phyloP scores from a whole-genome alignment of 139 green algal genomes.

The Asterochloris sp. region DNA sequence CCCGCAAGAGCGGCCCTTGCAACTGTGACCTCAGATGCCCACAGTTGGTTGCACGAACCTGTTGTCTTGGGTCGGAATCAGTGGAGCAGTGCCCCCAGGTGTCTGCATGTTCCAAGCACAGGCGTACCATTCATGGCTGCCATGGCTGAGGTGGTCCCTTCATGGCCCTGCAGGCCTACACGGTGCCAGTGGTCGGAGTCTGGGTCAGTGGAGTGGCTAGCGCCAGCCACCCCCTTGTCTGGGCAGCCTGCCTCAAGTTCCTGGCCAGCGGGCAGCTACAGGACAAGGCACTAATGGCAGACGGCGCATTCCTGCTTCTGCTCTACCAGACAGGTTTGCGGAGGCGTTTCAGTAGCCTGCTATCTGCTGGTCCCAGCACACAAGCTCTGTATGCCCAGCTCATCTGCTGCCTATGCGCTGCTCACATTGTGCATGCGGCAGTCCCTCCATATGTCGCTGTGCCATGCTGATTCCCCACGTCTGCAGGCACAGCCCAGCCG shows the following conservation, averaged over 20 bases:
- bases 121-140: not conserved
- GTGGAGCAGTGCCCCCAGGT: not conserved
- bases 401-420: too few species aligned
- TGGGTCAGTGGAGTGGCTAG: slow-evolving; percentile 22
- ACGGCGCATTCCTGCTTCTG: slow-evolving; percentile 25
- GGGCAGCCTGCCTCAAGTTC: slow-evolving; percentile 24
- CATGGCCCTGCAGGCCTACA: slow-evolving; percentile 11
- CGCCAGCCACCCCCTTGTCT: slow-evolving; percentile 19
- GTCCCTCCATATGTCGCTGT: too few species aligned
- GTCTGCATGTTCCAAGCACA: not conserved
- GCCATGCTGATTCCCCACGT: too few species aligned
- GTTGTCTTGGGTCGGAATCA: not conserved
- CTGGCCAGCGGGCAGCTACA: slow-evolving; percentile 17
- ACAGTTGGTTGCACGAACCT: not conserved
- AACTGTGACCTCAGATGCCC: not conserved
- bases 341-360: not conserved
- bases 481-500: too few species aligned
- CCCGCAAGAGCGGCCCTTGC: too few species aligned
- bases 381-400: too few species aligned
- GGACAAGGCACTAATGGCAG: slow-evolving; percentile 11
- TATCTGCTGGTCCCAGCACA: not conserved
- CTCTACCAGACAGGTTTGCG: slow-evolving; percentile 10
- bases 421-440: too few species aligned
- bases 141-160: not conserved
- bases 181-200: slow-evolving; percentile 17